A percentile compares a stretch with the other conserved stretches of the same genome.
Evolutionary conservation across 306 rosid species (phyloP).

Genomic region (Pyrus communis): DNA sequence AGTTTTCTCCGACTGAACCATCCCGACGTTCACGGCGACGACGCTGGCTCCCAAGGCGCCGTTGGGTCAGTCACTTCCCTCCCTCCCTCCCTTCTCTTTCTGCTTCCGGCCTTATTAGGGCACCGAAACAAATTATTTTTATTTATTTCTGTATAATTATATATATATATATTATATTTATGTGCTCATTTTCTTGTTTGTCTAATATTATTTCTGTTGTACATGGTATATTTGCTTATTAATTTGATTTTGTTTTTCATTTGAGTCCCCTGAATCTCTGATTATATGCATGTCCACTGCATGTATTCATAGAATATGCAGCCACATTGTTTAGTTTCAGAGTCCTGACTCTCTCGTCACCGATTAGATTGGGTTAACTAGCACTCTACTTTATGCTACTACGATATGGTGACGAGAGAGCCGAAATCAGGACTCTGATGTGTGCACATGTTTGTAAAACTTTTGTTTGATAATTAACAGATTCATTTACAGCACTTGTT

Average conservation of each 20-base stretch:
- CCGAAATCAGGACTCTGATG: too few species aligned
- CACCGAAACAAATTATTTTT: not conserved
- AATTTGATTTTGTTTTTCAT: not conserved
- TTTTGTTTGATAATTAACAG: not conserved
- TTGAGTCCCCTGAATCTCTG: not conserved
- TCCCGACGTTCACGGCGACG: slow-evolving; percentile 74
- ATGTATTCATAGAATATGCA: not conserved
- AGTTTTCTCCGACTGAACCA: slow-evolving; percentile 50
- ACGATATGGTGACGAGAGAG: not conserved
- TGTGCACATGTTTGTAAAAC: not conserved
- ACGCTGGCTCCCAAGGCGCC: slow-evolving; percentile 73
- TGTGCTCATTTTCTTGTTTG: not conserved
- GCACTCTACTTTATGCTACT: not conserved
- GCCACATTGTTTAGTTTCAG: not conserved
- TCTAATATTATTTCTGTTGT: not conserved
- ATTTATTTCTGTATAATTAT: not conserved
- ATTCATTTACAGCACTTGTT: not conserved
- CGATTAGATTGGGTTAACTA: not conserved
- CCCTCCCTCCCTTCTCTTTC: not conserved
- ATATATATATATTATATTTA: not conserved
- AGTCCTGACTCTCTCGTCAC: not conserved
- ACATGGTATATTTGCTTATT: not conserved
- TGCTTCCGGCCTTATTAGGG: slow-evolving; percentile 14
- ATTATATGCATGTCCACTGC: not conserved
- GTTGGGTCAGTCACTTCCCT: slow-evolving; percentile 45